A percentile compares a stretch with the other conserved stretches of the same genome.
These are phyloP conservation scores for Saccharomycopsis oosterbeekiorum DNA, from an alignment of 805 yeast species.

Conservation along the genomic window DNA sequence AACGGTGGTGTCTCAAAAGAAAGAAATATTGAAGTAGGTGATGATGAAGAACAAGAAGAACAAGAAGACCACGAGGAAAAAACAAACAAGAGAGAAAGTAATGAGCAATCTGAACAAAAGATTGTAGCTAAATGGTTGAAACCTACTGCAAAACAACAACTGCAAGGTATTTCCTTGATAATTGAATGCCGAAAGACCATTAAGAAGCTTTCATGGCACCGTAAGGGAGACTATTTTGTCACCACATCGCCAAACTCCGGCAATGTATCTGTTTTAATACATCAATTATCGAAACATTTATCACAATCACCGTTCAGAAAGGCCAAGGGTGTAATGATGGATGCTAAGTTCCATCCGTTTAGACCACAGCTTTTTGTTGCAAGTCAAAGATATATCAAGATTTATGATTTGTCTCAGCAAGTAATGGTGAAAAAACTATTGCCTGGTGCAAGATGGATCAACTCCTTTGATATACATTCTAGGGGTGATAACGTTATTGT, in stretches of 20 bases:
- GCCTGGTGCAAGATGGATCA: constrained; percentile 96
- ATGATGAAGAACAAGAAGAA: constrained; percentile 38
- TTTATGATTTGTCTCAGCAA: constrained; percentile 86
- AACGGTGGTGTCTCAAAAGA: constrained; percentile 2
- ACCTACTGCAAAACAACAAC: constrained; percentile 54
- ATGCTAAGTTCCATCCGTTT: constrained; percentile 94
- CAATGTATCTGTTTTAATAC: constrained; percentile 82
- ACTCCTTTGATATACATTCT: constrained; percentile 88
- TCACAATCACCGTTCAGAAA: constrained; percentile 94
- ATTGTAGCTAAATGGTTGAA: constrained; percentile 75
- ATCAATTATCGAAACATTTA: constrained; percentile 87
- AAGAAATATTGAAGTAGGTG: constrained; percentile 2
- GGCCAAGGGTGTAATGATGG: constrained; percentile 89
- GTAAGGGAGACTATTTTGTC: constrained; percentile 94
- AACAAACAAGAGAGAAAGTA: constrained; percentile 30
- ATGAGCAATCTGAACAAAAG: constrained; percentile 31
- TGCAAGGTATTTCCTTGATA: constrained; percentile 63
- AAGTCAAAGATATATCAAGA: constrained; percentile 84
- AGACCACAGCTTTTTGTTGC: constrained; percentile 90
- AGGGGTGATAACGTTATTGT: constrained; percentile 92
- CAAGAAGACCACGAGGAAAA: constrained; percentile 26
- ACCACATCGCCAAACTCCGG: constrained; percentile 93
- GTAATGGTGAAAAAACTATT: constrained; percentile 68
- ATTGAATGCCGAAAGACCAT: constrained; percentile 57
- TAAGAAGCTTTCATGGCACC: constrained; percentile 87